phyloP scores from a whole-genome alignment of 495 filamentous ascomycete species.

The Xylaria venustula region DNA sequence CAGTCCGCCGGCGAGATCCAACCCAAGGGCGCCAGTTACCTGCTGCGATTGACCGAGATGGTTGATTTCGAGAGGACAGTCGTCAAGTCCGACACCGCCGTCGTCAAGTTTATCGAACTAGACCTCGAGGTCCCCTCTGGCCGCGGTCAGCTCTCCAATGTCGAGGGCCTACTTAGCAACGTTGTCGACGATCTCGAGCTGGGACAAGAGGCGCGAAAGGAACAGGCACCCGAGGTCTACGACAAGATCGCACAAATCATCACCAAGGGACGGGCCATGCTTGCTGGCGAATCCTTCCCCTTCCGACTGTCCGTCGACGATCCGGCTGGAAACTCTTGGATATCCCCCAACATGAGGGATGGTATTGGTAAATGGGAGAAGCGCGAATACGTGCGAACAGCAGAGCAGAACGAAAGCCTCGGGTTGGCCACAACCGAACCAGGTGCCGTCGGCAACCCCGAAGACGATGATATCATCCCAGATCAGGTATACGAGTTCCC shows the following conservation, averaged over 20 bases:
- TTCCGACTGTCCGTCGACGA: slow-evolving; percentile 87
- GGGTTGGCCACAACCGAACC: slow-evolving; percentile 55
- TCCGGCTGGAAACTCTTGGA: slow-evolving; percentile 94
- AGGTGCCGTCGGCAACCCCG: slow-evolving; percentile 35
- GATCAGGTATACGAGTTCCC: slow-evolving; percentile 89
- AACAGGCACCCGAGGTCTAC: slow-evolving; percentile 69
- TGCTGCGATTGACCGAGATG: slow-evolving; percentile 65
- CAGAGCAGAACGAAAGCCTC: slow-evolving; percentile 80
- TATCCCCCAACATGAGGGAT: slow-evolving; percentile 79
- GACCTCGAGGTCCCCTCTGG: slow-evolving; percentile 90
- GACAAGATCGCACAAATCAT: slow-evolving; percentile 74
- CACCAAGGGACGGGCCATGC: slow-evolving; percentile 65
- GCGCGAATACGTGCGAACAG: slow-evolving; percentile 74
- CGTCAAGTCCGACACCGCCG: slow-evolving; percentile 83
- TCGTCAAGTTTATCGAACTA: slow-evolving; percentile 76
- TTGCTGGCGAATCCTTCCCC: slow-evolving; percentile 73
- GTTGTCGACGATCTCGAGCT: slow-evolving; percentile 73
- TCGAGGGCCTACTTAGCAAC: slow-evolving; percentile 80
- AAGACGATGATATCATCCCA: slow-evolving; percentile 76
- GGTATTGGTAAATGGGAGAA: slow-evolving; percentile 77
- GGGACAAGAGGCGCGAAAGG: slow-evolving; percentile 73
- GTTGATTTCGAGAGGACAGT: slow-evolving; percentile 81
- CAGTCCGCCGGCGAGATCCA: slow-evolving; percentile 89
- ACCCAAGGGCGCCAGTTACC: slow-evolving; percentile 78
- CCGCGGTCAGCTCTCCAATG: slow-evolving; percentile 82